A percentile compares a stretch with the other conserved stretches of the same genome.
Conservation (phyloP, 2,329 filamentous ascomycete species). For the Incumbomyces delicatus region DNA sequence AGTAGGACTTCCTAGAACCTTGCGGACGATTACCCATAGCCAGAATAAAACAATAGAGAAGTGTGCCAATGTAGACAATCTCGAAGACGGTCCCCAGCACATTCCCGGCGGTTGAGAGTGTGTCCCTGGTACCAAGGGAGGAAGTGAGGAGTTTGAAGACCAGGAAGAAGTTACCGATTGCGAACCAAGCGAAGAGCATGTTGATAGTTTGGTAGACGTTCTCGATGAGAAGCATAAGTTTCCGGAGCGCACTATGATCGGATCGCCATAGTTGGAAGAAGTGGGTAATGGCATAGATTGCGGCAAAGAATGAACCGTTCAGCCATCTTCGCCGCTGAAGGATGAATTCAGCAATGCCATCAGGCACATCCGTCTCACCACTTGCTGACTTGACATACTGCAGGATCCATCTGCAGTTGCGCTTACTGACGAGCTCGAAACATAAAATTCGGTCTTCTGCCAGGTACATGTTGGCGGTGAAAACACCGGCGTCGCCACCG, state of each 20-base stretch:
- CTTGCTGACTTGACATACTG: constrained; percentile 97
- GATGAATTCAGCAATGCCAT: constrained; percentile 87
- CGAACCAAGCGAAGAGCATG: constrained; percentile 99
- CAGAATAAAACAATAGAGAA: constrained; percentile 91
- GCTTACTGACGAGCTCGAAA: constrained; percentile 84
- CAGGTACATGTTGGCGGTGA: constrained; percentile 71
- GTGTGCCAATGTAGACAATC: constrained; percentile 85
- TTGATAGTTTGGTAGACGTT: constrained; percentile 88
- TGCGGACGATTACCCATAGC: constrained; percentile 90
- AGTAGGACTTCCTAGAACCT: constrained; percentile 86
- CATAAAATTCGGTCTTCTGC: constrained; percentile 44
- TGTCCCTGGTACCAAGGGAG: constrained; percentile 58
- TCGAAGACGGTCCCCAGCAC: constrained; percentile 85
- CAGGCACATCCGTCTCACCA: constrained; percentile 94
- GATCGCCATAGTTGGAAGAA: constrained; percentile 95
- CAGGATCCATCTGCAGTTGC: constrained; percentile 93
- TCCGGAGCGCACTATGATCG: constrained; percentile 76
- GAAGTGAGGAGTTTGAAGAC: constrained; percentile 95
- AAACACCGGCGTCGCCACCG: constrained; percentile 75
- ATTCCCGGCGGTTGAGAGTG: constrained; percentile 67
- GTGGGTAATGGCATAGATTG: constrained; percentile 87
- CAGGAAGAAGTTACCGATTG: constrained; percentile 95
- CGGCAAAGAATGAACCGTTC: constrained; percentile 96
- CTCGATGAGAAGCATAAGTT: constrained; percentile 82
- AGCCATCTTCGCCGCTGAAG: constrained; percentile 96